phyloP scores from a whole-genome alignment of 768 basidiomycete species.

The Boletus rex-veris region DNA sequence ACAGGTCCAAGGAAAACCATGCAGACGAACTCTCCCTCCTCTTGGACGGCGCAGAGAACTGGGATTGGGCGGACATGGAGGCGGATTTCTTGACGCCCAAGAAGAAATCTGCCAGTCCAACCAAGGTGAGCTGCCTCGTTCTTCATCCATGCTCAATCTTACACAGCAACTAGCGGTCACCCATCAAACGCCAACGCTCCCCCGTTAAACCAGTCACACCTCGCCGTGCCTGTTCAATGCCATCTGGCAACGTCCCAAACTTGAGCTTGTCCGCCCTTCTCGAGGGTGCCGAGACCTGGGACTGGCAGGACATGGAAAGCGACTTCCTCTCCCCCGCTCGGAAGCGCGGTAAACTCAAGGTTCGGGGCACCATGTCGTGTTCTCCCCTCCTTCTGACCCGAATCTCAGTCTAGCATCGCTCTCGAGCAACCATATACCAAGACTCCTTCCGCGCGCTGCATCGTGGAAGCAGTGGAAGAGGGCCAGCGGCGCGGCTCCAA shows the following conservation, averaged over 20 bases:
- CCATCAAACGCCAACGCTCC: slow-evolving; percentile 12
- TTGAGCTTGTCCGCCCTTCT: slow-evolving; percentile 48
- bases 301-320: slow-evolving; percentile 56
- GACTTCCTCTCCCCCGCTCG: slow-evolving; percentile 51
- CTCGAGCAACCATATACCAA: slow-evolving; percentile 24
- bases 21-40: slow-evolving; percentile 42
- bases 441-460: slow-evolving; percentile 51
- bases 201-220: slow-evolving; percentile 17
- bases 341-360: slow-evolving; percentile 18
- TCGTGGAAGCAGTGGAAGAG: slow-evolving; percentile 47
- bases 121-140: slow-evolving; percentile 5
- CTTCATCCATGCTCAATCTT: neutral
- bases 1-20: slow-evolving; percentile 8
- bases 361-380: neutral
- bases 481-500: slow-evolving; percentile 23
- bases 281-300: slow-evolving; percentile 67
- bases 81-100: slow-evolving; percentile 49
- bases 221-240: slow-evolving; percentile 10
- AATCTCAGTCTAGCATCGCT: slow-evolving; percentile 8
- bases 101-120: slow-evolving; percentile 37
- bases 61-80: slow-evolving; percentile 65
- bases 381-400: slow-evolving; percentile 1
- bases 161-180: slow-evolving; percentile 11
- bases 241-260: slow-evolving; percentile 9
- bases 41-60: slow-evolving; percentile 63